phyloP scores from a whole-genome alignment of 73 alveolate genomes.

The Tetrahymena elliotti region DNA sequence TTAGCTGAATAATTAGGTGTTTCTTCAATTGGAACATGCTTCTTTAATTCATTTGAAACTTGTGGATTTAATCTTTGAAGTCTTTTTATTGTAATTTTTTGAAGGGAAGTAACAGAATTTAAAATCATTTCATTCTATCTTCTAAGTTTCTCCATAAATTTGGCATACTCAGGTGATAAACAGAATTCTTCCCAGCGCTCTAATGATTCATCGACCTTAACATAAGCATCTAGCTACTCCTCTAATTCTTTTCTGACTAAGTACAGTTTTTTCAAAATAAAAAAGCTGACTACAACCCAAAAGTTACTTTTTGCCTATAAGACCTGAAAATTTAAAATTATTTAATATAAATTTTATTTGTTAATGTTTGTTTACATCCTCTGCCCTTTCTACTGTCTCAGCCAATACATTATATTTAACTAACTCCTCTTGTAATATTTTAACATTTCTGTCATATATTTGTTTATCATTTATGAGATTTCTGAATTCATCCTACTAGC shows the following conservation, averaged over 20 bases:
- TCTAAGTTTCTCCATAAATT: background rate
- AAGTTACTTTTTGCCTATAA: background rate
- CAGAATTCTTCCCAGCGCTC: background rate
- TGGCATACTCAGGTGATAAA: background rate
- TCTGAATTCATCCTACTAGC: background rate
- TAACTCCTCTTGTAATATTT: background rate
- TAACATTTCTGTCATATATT: background rate
- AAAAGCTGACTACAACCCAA: background rate
- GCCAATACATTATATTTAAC: background rate
- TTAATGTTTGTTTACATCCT: background rate
- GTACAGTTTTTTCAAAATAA: background rate
- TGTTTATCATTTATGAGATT: background rate
- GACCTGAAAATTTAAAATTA: background rate
- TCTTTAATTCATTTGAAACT: background rate
- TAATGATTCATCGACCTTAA: background rate
- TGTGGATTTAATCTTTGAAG: background rate
- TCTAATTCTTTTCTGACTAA: background rate
- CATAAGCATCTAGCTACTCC: background rate
- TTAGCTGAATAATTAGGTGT: background rate
- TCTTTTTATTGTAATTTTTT: background rate
- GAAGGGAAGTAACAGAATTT: background rate
- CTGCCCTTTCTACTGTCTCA: background rate
- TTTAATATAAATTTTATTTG: no score
- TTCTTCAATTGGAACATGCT: background rate
- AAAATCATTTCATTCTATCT: background rate